phyloP scores from a whole-genome alignment of 495 filamentous ascomycete genomes.

The Penicillium herquei region DNA sequence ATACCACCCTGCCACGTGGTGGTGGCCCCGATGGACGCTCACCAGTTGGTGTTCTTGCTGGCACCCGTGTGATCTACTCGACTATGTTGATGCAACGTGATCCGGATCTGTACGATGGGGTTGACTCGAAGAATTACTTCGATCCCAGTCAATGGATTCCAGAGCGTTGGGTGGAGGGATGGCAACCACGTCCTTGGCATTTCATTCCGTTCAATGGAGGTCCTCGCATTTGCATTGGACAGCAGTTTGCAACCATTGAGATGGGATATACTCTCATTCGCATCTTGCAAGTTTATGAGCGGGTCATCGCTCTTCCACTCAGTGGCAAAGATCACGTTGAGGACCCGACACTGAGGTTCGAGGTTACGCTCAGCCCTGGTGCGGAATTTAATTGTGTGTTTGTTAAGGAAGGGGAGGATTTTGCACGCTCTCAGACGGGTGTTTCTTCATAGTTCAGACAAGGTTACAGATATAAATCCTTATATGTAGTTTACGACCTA shows the following conservation, averaged over 20 bases:
- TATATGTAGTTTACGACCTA: no score
- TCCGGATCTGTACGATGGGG: constrained; percentile 48
- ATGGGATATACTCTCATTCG: constrained; percentile 60
- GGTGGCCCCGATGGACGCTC: constrained; percentile 46
- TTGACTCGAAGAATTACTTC: constrained; percentile 48
- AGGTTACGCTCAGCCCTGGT: constrained; percentile 42
- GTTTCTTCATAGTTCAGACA: background rate
- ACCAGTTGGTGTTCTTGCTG: constrained; percentile 43
- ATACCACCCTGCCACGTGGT: constrained; percentile 51
- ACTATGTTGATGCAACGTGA: constrained; percentile 59
- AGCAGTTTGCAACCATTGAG: constrained; percentile 62
- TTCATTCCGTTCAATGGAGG: constrained; percentile 65
- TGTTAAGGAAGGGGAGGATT: constrained; percentile 32
- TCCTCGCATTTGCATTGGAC: constrained; percentile 60
- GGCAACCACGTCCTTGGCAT: constrained; percentile 66
- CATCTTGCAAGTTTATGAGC: constrained; percentile 60
- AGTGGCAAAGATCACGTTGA: constrained; percentile 33
- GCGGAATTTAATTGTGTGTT: constrained; percentile 45
- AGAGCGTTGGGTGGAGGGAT: constrained; percentile 72
- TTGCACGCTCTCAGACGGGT: background rate
- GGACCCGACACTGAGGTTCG: constrained; percentile 36
- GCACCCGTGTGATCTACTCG: constrained; percentile 42
- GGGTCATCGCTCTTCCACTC: constrained; percentile 39
- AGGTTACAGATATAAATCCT: no score
- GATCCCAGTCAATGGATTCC: constrained; percentile 56